phyloP scores from a whole-genome alignment of 345 rosid species.

The Rubroshorea leprosula region DNA sequence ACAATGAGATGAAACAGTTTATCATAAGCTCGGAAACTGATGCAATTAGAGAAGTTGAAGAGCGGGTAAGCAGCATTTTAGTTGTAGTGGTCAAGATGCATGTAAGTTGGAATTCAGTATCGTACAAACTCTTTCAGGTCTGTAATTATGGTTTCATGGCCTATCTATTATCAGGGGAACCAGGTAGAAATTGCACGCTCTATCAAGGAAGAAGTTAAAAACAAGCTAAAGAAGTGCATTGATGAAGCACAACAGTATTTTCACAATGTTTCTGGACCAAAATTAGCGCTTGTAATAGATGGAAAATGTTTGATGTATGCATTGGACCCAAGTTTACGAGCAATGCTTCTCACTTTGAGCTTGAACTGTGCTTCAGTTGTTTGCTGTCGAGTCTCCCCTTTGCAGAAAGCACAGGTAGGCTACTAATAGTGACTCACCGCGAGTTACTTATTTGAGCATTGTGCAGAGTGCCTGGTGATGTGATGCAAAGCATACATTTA shows the following conservation, averaged over 20 bases:
- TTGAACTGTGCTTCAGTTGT: constrained; percentile 93
- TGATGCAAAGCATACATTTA: too few species aligned
- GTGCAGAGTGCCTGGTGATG: neutral
- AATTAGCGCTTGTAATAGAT: constrained; percentile 85
- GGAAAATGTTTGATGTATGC: constrained; percentile 99
- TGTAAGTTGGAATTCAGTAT: constrained; percentile 10
- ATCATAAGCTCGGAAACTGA: constrained; percentile 91
- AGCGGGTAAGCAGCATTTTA: constrained; percentile 51
- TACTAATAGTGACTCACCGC: constrained; percentile 1
- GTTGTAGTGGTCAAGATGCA: constrained; percentile 13
- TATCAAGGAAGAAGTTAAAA: constrained; percentile 83
- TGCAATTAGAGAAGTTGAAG: constrained; percentile 81
- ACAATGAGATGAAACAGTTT: constrained; percentile 95
- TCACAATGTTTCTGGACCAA: constrained; percentile 57
- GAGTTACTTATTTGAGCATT: neutral
- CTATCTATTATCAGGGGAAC: constrained; percentile 60
- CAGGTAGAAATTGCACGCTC: constrained; percentile 84
- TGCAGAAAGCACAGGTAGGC: constrained; percentile 97
- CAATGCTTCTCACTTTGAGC: constrained; percentile 80
- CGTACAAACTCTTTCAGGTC: neutral
- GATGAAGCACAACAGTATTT: constrained; percentile 75
- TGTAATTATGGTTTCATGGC: neutral
- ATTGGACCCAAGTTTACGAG: constrained; percentile 81
- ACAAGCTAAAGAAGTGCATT: constrained; percentile 62
- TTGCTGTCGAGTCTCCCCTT: constrained; percentile 98